Evolutionary conservation across 768 basidiomycete species (phyloP).

Genomic region (Psilocybe subaeruginosa): DNA sequence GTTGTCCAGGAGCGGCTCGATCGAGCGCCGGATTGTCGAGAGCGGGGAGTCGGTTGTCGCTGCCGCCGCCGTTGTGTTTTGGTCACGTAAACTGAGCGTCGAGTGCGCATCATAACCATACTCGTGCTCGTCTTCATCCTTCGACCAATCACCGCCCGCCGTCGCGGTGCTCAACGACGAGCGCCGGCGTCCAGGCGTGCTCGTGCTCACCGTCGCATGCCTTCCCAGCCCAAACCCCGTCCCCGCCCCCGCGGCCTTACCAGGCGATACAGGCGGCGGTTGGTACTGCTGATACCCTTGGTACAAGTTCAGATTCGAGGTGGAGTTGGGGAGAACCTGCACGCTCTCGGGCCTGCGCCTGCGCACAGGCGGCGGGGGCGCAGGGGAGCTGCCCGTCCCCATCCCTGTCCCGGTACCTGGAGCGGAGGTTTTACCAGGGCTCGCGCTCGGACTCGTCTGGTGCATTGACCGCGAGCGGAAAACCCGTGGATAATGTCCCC

Average conservation of each 20-base stretch:
- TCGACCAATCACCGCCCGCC: too few species aligned
- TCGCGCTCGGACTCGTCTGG: slow-evolving; percentile 35
- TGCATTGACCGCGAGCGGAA: slow-evolving; percentile 61
- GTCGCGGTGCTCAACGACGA: slow-evolving; percentile 10
- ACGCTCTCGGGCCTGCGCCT: slow-evolving; percentile 67
- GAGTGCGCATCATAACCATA: not conserved
- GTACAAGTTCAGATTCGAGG: not conserved
- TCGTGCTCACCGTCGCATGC: not conserved
- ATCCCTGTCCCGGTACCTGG: not conserved
- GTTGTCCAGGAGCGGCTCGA: slow-evolving; percentile 35
- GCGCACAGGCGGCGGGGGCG: slow-evolving; percentile 43
- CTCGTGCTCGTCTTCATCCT: too few species aligned
- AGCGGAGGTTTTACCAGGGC: not conserved
- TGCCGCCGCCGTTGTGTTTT: too few species aligned
- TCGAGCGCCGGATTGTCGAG: slow-evolving; percentile 43
- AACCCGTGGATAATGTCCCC: slow-evolving; percentile 32
- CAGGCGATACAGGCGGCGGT: not conserved
- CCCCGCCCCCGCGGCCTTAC: not conserved
- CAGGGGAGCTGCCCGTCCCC: slow-evolving; percentile 25
- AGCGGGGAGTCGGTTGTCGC: not conserved
- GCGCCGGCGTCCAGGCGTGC: slow-evolving; percentile 9
- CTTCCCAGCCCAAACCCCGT: not conserved
- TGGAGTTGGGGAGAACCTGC: slow-evolving; percentile 38
- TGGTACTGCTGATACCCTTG: not conserved
- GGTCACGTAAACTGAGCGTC: not conserved